These are phyloP conservation scores for Oenanthe sinensis DNA, from an alignment of 129 eudicot species.

Conservation along the genomic window DNA sequence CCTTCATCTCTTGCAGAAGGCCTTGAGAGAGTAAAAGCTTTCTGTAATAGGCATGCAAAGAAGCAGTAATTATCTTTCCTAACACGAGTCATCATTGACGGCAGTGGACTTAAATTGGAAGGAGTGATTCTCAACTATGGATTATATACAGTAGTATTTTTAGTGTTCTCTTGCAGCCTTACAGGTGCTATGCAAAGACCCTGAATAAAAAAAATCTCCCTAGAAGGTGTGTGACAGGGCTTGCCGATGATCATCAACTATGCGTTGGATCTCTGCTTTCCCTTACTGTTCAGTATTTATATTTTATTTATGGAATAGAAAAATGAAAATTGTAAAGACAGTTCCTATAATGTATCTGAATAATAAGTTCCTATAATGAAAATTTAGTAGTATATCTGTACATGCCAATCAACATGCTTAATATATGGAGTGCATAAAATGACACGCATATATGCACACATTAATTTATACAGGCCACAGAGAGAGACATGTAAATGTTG, in stretches of 20 bases:
- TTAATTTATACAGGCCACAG: neutral
- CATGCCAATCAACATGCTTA: neutral
- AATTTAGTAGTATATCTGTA: neutral
- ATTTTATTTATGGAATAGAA: neutral
- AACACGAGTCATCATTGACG: neutral
- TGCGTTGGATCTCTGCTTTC: neutral
- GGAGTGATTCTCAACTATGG: neutral
- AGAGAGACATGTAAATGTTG: neutral
- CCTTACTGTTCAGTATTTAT: neutral
- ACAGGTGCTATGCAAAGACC: neutral
- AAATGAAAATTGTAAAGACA: neutral
- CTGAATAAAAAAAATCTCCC: neutral
- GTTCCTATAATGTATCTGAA: neutral
- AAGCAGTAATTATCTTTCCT: slow-evolving; percentile 14
- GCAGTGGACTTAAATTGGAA: neutral
- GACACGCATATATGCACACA: neutral
- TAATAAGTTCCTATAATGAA: too few species aligned
- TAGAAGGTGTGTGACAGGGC: neutral
- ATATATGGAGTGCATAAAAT: neutral
- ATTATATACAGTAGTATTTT: neutral
- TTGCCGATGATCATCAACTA: neutral
- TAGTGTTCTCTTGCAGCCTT: neutral
- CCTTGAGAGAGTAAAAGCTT: slow-evolving; percentile 49
- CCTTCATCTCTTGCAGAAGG: slow-evolving; percentile 64
- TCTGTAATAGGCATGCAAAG: slow-evolving; percentile 59